These are phyloP conservation scores for Candida awuae DNA, from an alignment of 805 yeast species.

Conservation along the genomic window DNA sequence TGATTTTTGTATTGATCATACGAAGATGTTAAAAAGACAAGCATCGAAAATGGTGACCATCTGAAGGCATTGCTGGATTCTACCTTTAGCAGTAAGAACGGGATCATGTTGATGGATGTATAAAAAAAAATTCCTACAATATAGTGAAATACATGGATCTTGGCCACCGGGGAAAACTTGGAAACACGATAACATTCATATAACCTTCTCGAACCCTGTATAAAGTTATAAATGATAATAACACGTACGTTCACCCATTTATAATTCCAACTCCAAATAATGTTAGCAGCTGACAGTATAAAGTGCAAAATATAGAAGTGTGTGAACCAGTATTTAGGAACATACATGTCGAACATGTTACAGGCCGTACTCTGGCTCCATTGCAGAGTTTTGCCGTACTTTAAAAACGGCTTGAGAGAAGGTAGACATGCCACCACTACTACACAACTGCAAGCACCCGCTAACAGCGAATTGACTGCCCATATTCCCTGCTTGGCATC, in stretches of 20 bases:
- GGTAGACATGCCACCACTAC: slow-evolving; percentile 9
- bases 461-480: neutral
- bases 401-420: slow-evolving; percentile 6
- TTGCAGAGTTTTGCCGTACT: slow-evolving; percentile 15
- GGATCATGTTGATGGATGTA: slow-evolving; percentile 35
- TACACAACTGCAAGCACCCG: slow-evolving; percentile 7
- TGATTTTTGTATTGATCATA: slow-evolving; percentile 46
- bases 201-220: slow-evolving; percentile 50
- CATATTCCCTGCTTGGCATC: neutral
- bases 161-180: slow-evolving; percentile 38
- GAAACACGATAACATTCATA: slow-evolving; percentile 47
- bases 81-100: no score
- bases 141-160: slow-evolving; percentile 61
- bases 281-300: slow-evolving; percentile 20
- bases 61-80: no score
- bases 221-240: slow-evolving; percentile 19
- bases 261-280: neutral
- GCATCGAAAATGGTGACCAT: slow-evolving; percentile 8
- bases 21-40: slow-evolving; percentile 30
- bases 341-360: slow-evolving; percentile 30
- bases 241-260: slow-evolving; percentile 2
- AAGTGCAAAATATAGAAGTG: slow-evolving; percentile 53
- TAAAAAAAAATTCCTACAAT: slow-evolving; percentile 58
- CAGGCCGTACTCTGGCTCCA: neutral
- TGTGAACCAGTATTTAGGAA: slow-evolving; percentile 55